phyloP scores from a whole-genome alignment of 352 stramenopile genomes.

The Phytophthora ohioensis region DNA sequence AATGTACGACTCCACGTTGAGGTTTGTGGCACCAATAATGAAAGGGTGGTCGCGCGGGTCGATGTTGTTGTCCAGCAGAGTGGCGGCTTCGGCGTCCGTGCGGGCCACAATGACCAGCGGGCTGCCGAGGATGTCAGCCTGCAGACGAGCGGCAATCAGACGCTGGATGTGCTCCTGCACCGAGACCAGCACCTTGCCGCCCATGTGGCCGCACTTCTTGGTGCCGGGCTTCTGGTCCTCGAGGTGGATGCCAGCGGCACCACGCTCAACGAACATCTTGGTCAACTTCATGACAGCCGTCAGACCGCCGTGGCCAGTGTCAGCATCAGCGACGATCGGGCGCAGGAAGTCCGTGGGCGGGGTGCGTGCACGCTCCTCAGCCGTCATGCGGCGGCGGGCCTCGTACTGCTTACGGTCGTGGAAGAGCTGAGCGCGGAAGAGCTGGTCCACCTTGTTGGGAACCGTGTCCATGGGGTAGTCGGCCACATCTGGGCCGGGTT shows the following conservation, averaged over 20 bases:
- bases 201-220: conserved; percentile 99
- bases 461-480: conserved; percentile 99
- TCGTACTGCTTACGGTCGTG: conserved; percentile 98
- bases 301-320: conserved; percentile 97
- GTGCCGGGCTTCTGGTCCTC: conserved; percentile 99
- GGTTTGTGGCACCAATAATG: conserved; percentile 95
- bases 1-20: conserved; percentile 86
- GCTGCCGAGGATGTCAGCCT: conserved; percentile 96
- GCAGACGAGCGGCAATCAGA: conserved; percentile 95
- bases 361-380: conserved; percentile 78
- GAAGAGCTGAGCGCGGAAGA: conserved; percentile 97
- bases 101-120: conserved; percentile 96
- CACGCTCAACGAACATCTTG: conserved; percentile 98
- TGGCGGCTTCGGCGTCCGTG: conserved; percentile 98
- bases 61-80: conserved; percentile 98
- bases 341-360: conserved; percentile 95
- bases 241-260: conserved; percentile 98
- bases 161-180: conserved; percentile 98
- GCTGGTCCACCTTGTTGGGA: conserved; percentile 97
- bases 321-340: conserved; percentile 97
- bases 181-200: conserved; percentile 97
- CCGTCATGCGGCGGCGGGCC: conserved; percentile 86
- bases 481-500: conserved; percentile 96
- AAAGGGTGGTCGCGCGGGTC: conserved; percentile 98
- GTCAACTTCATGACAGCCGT: conserved; percentile 98